phyloP scores from a whole-genome alignment of 495 filamentous ascomycete species.

The Cladorrhinum samala region DNA sequence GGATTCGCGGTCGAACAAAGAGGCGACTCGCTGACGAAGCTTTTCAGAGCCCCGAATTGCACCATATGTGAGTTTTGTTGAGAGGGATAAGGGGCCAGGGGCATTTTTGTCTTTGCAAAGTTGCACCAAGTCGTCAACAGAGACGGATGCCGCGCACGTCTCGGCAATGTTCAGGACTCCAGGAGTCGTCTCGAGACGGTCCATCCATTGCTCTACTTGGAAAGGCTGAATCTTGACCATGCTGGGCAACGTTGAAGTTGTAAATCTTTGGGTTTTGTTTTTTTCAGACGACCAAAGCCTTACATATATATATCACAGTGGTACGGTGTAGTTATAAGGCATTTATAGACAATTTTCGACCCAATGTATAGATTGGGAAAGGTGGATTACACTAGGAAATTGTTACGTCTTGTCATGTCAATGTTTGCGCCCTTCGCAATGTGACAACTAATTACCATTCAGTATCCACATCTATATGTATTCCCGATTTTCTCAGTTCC shows the following conservation, averaged over 20 bases:
- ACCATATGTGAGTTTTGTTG: constrained; percentile 34
- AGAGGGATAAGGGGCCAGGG: constrained; percentile 44
- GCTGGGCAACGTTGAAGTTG: constrained; percentile 4
- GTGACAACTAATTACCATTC: too few relatives aligned
- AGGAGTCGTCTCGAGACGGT: constrained; percentile 63
- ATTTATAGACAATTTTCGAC: too few relatives aligned
- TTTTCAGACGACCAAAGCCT: too few relatives aligned
- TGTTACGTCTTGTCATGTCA: not conserved
- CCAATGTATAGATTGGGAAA: too few relatives aligned
- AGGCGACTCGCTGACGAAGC: constrained; percentile 23
- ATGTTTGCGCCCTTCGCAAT: not conserved
- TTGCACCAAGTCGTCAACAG: constrained; percentile 60
- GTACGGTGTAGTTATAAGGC: too few relatives aligned
- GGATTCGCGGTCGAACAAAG: constrained; percentile 17
- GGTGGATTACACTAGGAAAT: too few relatives aligned
- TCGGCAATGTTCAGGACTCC: constrained; percentile 80
- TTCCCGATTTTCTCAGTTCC: too few relatives aligned
- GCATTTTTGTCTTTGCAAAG: constrained; percentile 52
- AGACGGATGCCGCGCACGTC: constrained; percentile 78
- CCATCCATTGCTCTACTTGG: constrained; percentile 92
- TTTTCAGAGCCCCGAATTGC: constrained; percentile 26
- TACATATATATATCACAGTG: too few relatives aligned
- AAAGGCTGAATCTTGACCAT: constrained; percentile 71
- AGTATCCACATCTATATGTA: too few relatives aligned
- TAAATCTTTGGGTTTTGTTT: not conserved